Percentiles rank a stretch among this genome's conserved stretches.
phyloP scores from a whole-genome alignment of 2,329 filamentous ascomycete genomes.

The Fusarium neocosmosporiellum region DNA sequence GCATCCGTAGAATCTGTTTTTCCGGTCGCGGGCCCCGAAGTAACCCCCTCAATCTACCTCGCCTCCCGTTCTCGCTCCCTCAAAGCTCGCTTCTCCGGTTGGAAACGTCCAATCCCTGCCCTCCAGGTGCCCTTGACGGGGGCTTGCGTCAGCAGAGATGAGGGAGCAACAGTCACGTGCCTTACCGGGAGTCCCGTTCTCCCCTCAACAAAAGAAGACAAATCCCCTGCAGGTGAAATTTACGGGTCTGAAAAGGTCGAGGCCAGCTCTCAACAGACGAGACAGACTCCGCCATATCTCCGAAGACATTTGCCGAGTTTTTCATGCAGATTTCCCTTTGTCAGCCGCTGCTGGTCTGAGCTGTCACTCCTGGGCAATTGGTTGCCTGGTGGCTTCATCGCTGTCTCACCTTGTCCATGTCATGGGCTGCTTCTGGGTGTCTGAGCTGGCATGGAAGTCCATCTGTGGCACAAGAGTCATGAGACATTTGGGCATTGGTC shows the following conservation, averaged over 20 bases:
- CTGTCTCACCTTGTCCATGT: slow-evolving; percentile 8
- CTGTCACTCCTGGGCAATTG: neutral
- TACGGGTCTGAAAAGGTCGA: neutral
- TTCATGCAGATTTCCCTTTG: slow-evolving; percentile 10
- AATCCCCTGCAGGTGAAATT: slow-evolving; percentile 29
- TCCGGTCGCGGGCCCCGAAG: slow-evolving; percentile 6
- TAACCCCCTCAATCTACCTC: neutral
- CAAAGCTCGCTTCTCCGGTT: neutral
- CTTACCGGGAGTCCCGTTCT: slow-evolving; percentile 27
- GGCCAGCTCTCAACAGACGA: slow-evolving; percentile 26
- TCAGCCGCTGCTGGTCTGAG: neutral
- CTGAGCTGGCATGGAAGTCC: slow-evolving; percentile 33
- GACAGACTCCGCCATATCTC: slow-evolving; percentile 34
- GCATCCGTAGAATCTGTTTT: slow-evolving; percentile 16
- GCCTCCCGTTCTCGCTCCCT: slow-evolving; percentile 5
- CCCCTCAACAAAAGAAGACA: slow-evolving; percentile 29
- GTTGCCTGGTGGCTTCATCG: neutral
- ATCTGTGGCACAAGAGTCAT: slow-evolving; percentile 19
- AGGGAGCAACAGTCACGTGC: slow-evolving; percentile 28
- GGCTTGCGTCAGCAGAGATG: slow-evolving; percentile 33
- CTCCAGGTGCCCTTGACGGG: slow-evolving; percentile 18
- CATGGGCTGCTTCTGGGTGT: slow-evolving; percentile 5
- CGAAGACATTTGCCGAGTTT: slow-evolving; percentile 16
- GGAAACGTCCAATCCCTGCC: slow-evolving; percentile 32
- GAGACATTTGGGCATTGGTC: slow-evolving; percentile 23